A percentile compares a stretch with the other conserved stretches of the same genome.
Conservation (phyloP, 768 basidiomycete genomes). For the Rhizopogon vinicolor region DNA sequence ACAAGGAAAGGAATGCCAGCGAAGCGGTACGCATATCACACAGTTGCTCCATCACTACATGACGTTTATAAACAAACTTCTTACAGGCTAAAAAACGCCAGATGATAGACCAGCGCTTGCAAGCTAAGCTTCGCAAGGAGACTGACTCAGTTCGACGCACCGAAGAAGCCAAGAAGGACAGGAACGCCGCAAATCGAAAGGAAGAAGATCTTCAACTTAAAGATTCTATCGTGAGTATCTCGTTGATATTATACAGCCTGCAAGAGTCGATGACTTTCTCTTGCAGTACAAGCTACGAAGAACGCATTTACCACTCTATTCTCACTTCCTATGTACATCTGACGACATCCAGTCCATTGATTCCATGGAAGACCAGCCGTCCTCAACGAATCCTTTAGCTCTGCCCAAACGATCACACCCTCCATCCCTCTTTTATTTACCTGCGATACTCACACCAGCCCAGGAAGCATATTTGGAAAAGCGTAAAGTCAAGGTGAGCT, state of each 20-base stretch:
- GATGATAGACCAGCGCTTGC: conserved; percentile 78
- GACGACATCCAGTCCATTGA: conserved; percentile 51
- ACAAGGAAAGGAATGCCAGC: conserved; percentile 79
- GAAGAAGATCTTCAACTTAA: conserved; percentile 81
- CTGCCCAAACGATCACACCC: conserved; percentile 62
- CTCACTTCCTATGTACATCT: conserved; percentile 73
- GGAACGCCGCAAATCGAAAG: conserved; percentile 66
- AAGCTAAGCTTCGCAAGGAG: conserved; percentile 79
- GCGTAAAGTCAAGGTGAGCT: conserved; percentile 56
- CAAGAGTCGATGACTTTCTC: background rate
- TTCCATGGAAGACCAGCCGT: conserved; percentile 19
- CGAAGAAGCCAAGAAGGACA: conserved; percentile 85
- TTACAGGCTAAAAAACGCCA: conserved; percentile 78
- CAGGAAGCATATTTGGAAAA: conserved; percentile 65
- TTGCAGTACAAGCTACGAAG: conserved; percentile 71
- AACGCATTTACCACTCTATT: conserved; percentile 63
- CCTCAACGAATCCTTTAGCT: conserved; percentile 33
- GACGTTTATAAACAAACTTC: conserved; percentile 5
- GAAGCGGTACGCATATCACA: conserved; percentile 57
- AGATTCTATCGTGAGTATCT: conserved; percentile 66
- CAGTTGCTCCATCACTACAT: background rate
- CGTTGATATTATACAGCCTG: background rate
- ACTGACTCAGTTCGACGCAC: conserved; percentile 81
- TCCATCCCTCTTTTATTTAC: conserved; percentile 75
- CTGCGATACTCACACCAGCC: conserved; percentile 57